phyloP scores from a whole-genome alignment of 345 rosid genomes.

The Dipteronia dyeriana region DNA sequence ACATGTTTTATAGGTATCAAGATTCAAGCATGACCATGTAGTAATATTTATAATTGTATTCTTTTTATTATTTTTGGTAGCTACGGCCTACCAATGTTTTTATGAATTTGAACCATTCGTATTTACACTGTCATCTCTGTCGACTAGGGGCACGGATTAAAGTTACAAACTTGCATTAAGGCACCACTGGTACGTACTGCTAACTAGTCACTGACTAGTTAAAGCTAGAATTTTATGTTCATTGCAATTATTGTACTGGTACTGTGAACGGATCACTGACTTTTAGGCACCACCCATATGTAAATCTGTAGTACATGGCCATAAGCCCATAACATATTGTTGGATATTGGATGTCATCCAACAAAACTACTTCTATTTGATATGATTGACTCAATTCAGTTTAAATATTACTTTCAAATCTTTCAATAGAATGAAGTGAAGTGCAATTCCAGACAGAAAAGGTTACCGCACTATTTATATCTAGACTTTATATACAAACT shows the following conservation, averaged over 20 bases:
- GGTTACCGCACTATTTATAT: too few relatives aligned
- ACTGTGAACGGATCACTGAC: neutral
- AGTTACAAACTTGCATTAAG: neutral
- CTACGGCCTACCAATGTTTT: slow-evolving; percentile 2
- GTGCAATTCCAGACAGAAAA: too few relatives aligned
- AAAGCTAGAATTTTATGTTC: too few relatives aligned
- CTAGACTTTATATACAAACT: too few relatives aligned
- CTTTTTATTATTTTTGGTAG: neutral
- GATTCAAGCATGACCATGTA: too few relatives aligned
- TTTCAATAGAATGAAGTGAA: too few relatives aligned
- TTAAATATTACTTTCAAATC: neutral
- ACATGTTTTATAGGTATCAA: slow-evolving; percentile 28
- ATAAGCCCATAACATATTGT: neutral
- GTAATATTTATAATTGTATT: neutral
- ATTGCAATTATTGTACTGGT: slow-evolving; percentile 4
- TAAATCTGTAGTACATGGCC: neutral
- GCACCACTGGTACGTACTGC: too few relatives aligned
- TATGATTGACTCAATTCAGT: neutral
- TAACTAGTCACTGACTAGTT: too few relatives aligned
- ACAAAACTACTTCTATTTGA: neutral
- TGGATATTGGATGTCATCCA: neutral
- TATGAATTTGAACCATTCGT: neutral
- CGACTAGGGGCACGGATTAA: neutral
- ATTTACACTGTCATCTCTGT: neutral
- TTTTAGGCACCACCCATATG: neutral